These are phyloP conservation scores for Fraxinus excelsior DNA, from an alignment of 257 asterid genomes.

Conservation along the genomic window DNA sequence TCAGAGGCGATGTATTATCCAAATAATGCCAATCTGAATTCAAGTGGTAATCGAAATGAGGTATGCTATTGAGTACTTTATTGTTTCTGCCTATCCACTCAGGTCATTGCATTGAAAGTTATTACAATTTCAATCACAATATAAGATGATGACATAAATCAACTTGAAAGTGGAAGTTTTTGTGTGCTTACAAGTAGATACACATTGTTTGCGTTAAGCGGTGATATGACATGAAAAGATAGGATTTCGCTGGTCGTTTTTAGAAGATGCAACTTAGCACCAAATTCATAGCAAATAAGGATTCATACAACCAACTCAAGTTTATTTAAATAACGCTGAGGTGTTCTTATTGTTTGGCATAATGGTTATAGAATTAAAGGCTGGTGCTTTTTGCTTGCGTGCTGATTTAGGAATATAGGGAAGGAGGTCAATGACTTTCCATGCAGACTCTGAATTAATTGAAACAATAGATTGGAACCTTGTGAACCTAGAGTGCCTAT, in stretches of 20 bases:
- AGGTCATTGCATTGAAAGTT: background rate
- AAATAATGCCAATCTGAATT: conserved; percentile 35
- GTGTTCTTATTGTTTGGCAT: background rate
- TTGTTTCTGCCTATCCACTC: conserved; percentile 9
- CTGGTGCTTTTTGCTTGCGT: background rate
- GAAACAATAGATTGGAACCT: conserved; percentile 11
- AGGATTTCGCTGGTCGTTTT: background rate
- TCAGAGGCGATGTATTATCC: conserved; percentile 32
- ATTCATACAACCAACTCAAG: background rate
- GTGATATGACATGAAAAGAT: background rate
- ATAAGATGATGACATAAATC: background rate
- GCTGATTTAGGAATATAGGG: conserved; percentile 6
- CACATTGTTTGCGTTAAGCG: background rate
- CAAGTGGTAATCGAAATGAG: conserved; percentile 48
- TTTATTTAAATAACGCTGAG: background rate
- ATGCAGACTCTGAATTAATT: conserved; percentile 5
- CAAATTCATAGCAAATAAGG: background rate
- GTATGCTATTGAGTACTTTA: conserved; percentile 33
- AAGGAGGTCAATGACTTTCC: conserved; percentile 9
- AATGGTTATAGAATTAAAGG: conserved; percentile 5
- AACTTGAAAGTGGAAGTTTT: conserved; percentile 7
- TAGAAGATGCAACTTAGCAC: background rate
- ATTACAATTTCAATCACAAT: background rate
- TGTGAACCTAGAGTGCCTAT: conserved; percentile 10
- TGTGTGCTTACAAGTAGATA: background rate